Percentiles rank a stretch among this genome's conserved stretches.
phyloP scores from a whole-genome alignment of 2,329 filamentous ascomycete genomes.

The Cadophora sp. region DNA sequence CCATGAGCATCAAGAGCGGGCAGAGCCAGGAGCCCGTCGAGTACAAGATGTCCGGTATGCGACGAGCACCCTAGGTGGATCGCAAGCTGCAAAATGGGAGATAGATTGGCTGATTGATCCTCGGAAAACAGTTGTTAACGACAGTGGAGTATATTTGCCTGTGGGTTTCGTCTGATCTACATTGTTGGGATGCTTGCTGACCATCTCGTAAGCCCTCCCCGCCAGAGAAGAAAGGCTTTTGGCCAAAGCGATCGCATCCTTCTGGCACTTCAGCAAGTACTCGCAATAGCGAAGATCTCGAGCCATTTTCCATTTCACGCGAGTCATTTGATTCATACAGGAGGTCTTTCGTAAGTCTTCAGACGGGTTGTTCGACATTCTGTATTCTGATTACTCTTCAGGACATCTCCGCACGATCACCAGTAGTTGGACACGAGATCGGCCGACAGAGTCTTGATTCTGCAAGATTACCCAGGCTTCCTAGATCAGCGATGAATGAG shows the following conservation, averaged over 20 bases:
- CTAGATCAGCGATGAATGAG: constrained; percentile 65
- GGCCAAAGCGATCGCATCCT: constrained; percentile 62
- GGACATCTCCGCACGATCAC: constrained; percentile 91
- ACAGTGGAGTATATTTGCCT: constrained; percentile 92
- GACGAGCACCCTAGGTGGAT: constrained; percentile 28
- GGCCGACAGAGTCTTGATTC: constrained; percentile 84
- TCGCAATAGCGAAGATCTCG: constrained; percentile 76
- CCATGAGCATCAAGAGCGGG: constrained; percentile 66
- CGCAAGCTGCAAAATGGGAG: neutral
- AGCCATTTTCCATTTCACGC: constrained; percentile 92
- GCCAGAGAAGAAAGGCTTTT: constrained; percentile 81
- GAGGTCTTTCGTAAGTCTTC: constrained; percentile 81
- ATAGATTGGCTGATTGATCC: constrained; percentile 19
- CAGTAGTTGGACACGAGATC: constrained; percentile 66
- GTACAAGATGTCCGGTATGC: constrained; percentile 81
- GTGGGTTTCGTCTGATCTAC: constrained; percentile 57
- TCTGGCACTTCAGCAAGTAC: constrained; percentile 62
- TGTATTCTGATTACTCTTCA: constrained; percentile 48
- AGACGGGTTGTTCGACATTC: neutral
- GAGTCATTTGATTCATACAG: constrained; percentile 98
- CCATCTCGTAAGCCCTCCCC: constrained; percentile 74
- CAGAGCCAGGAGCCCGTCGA: constrained; percentile 70
- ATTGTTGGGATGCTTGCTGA: constrained; percentile 41
- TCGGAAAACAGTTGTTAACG: constrained; percentile 78
- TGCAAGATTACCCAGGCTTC: constrained; percentile 66